Percentiles rank a stretch among this genome's conserved stretches.
These are phyloP conservation scores for Pedinophyceae sp. DNA, from an alignment of 139 green algal genomes.

Conservation along the genomic window DNA sequence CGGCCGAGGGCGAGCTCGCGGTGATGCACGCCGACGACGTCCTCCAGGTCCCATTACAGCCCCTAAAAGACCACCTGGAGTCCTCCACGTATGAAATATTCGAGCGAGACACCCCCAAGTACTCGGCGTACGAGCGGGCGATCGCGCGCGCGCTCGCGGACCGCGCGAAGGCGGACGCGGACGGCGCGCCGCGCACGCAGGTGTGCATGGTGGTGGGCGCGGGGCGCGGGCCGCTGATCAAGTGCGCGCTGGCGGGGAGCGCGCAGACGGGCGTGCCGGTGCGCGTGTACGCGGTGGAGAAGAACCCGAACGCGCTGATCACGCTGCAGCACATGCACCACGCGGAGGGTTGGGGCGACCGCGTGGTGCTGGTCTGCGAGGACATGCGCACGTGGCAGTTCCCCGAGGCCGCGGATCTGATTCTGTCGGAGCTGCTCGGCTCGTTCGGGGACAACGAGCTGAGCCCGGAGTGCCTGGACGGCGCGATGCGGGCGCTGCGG, in stretches of 20 bases:
- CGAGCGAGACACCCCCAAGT: slow-evolving; percentile 88
- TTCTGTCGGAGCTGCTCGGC: slow-evolving; percentile 73
- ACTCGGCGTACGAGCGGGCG: slow-evolving; percentile 71
- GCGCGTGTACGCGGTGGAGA: slow-evolving; percentile 88
- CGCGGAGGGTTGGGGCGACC: slow-evolving; percentile 35
- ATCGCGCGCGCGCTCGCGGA: slow-evolving; percentile 51
- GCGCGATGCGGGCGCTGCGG: slow-evolving; percentile 15
- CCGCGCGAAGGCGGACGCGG: slow-evolving; percentile 7
- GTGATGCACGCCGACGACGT: slow-evolving; percentile 16
- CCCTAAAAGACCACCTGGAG: slow-evolving; percentile 92
- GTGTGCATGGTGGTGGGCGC: slow-evolving; percentile 88
- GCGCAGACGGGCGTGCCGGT: slow-evolving; percentile 22
- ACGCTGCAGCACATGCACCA: slow-evolving; percentile 62
- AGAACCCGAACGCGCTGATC: slow-evolving; percentile 93
- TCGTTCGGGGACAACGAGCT: slow-evolving; percentile 98
- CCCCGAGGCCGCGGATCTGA: background rate
- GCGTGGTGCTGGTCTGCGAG: background rate
- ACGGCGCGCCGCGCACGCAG: slow-evolving; percentile 1
- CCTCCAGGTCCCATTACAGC: slow-evolving; percentile 63
- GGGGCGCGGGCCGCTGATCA: slow-evolving; percentile 80
- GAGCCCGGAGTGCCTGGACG: slow-evolving; percentile 84
- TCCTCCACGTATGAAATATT: slow-evolving; percentile 92
- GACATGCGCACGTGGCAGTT: slow-evolving; percentile 8
- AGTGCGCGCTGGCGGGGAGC: slow-evolving; percentile 28
- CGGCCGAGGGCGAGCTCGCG: slow-evolving; percentile 12